Evolutionary conservation across 176 grass and related monocot genomes (phyloP).

Genomic region (Guadua angustifolia): DNA sequence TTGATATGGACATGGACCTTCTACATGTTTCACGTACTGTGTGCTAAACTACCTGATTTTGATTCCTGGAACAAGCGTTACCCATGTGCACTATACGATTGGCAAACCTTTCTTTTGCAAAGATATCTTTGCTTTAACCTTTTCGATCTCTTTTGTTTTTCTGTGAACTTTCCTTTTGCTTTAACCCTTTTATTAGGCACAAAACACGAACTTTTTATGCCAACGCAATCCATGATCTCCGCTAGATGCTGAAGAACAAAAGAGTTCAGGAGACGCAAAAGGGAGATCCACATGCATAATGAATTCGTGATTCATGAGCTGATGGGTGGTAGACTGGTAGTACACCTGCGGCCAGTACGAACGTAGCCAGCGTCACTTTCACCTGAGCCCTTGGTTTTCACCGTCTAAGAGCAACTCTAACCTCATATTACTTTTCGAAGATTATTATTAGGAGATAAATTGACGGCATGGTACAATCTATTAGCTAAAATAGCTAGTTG

Average conservation of each 20-base stretch:
- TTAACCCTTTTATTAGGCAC: constrained; percentile 47
- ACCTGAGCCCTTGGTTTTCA: constrained; percentile 29
- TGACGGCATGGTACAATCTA: too few relatives aligned
- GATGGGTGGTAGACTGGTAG: background rate
- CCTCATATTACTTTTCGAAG: too few relatives aligned
- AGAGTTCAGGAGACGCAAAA: constrained; percentile 7
- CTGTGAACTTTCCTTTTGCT: background rate
- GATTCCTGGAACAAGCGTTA: constrained; percentile 31
- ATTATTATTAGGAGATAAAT: too few relatives aligned
- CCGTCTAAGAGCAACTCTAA: too few relatives aligned
- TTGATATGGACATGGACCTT: constrained; percentile 7
- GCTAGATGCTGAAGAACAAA: background rate
- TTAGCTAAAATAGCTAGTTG: too few relatives aligned
- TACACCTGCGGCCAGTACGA: too few relatives aligned
- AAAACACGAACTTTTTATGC: constrained; percentile 11
- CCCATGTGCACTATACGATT: constrained; percentile 38
- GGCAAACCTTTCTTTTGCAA: background rate
- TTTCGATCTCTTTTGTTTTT: background rate
- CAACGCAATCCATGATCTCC: constrained; percentile 23
- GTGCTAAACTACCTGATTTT: constrained; percentile 27
- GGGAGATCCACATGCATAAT: too few relatives aligned
- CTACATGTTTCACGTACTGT: too few relatives aligned
- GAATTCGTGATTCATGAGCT: background rate
- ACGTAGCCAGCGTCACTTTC: constrained; percentile 11
- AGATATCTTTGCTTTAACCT: background rate